Percentiles rank a stretch among this genome's conserved stretches.
Evolutionary conservation across 371 early-diverging fungal species (phyloP).

Genomic region (Gilbertella persicaria): DNA sequence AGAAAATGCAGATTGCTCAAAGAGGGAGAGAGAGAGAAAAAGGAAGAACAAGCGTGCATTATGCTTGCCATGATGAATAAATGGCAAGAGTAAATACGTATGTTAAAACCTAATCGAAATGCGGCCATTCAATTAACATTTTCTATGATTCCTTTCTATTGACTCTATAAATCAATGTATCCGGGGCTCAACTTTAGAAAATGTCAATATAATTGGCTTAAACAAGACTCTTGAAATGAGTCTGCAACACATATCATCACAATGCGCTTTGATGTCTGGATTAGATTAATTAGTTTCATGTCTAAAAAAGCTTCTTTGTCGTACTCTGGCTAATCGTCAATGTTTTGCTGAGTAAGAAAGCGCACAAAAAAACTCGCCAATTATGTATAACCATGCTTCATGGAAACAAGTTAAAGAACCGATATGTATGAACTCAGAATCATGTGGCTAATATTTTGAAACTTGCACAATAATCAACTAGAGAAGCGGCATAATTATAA

Average conservation of each 20-base stretch:
- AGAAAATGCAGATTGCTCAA: neutral
- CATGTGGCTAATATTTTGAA: conserved; percentile 16
- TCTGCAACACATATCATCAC: too few species aligned
- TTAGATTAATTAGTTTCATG: neutral
- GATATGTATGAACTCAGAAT: conserved; percentile 1
- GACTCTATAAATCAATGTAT: too few species aligned
- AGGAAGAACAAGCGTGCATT: too few species aligned
- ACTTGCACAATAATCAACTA: conserved; percentile 12
- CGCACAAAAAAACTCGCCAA: neutral
- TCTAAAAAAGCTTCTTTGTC: neutral
- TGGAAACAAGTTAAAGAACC: neutral
- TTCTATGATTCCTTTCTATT: too few species aligned
- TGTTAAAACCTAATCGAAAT: too few species aligned
- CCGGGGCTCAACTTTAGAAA: too few species aligned
- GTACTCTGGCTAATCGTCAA: neutral
- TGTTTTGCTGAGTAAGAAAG: neutral
- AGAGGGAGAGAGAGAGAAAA: neutral
- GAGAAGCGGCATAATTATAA: conserved; percentile 7
- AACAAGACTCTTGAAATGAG: too few species aligned
- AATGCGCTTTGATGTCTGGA: too few species aligned
- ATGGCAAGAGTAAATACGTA: too few species aligned
- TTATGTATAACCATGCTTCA: neutral
- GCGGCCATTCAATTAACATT: too few species aligned
- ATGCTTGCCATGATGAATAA: too few species aligned
- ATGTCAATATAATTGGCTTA: too few species aligned